Conservation (phyloP, 2,329 filamentous ascomycete species). For the Penicillium sp. region DNA sequence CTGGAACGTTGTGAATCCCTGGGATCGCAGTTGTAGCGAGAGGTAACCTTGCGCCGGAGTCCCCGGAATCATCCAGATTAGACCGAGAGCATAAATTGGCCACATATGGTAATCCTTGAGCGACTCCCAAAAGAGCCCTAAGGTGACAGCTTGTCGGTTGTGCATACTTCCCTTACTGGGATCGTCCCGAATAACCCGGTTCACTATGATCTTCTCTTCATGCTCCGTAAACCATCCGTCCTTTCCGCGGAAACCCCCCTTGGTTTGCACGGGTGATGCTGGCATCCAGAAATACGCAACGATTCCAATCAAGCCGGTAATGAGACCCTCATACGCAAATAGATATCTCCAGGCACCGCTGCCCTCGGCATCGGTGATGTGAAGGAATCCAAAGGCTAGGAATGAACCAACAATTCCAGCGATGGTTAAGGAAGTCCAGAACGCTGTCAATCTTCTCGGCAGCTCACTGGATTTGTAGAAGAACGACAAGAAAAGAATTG, state of each 20-base stretch:
- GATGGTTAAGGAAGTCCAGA: conserved; percentile 63
- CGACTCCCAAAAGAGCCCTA: conserved; percentile 46
- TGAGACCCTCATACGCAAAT: conserved; percentile 2
- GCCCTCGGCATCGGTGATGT: conserved; percentile 1
- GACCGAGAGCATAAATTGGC: conserved; percentile 51
- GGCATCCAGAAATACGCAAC: conserved; percentile 55
- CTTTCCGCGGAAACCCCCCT: conserved; percentile 57
- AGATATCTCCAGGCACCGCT: conserved; percentile 4
- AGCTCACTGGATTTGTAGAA: conserved; percentile 69
- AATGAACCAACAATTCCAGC: conserved; percentile 52
- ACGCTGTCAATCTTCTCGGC: conserved; percentile 63
- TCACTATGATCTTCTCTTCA: conserved; percentile 67
- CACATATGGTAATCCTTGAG: conserved; percentile 55
- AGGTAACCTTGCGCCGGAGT: conserved; percentile 29
- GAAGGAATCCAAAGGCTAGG: neutral
- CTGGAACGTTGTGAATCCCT: conserved; percentile 52
- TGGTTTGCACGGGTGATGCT: conserved; percentile 62
- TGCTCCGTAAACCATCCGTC: conserved; percentile 63
- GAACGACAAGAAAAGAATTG: conserved; percentile 60
- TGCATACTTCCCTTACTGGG: conserved; percentile 58
- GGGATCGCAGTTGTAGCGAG: conserved; percentile 43
- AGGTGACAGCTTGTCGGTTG: conserved; percentile 53
- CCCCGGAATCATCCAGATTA: conserved; percentile 38
- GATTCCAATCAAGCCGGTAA: neutral
- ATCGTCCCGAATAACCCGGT: conserved; percentile 56